A percentile compares a stretch with the other conserved stretches of the same genome.
phyloP scores from a whole-genome alignment of 768 basidiomycete species.

The Macrolepiota dolichaula region DNA sequence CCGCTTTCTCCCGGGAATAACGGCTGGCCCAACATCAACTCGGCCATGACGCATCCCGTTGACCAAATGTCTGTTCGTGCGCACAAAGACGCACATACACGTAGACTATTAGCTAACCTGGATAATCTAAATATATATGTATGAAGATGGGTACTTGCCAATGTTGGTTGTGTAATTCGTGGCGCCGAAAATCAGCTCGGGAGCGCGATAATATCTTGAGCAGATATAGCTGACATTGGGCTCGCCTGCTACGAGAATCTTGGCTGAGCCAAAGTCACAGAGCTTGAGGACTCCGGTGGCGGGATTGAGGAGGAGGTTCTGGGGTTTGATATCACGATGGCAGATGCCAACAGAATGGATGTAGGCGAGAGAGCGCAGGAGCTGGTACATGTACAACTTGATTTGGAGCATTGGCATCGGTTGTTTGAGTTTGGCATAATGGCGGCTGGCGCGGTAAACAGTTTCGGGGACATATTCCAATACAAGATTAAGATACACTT shows the following conservation, averaged over 20 bases:
- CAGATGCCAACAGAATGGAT: conserved; percentile 99
- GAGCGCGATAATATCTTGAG: conserved; percentile 98
- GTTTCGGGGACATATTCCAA: conserved; percentile 99
- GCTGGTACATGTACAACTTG: conserved; percentile 99
- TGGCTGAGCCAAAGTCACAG: conserved; percentile 98
- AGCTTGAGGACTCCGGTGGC: conserved; percentile 95
- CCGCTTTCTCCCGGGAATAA: conserved; percentile 99
- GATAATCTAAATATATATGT: conserved; percentile 5
- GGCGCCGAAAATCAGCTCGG: conserved; percentile 98
- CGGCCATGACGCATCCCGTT: conserved; percentile 99
- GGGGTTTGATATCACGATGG: conserved; percentile 99
- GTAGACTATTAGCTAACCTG: conserved; percentile 13
- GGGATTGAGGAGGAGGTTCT: conserved; percentile 96
- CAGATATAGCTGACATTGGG: conserved; percentile 99
- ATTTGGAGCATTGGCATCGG: conserved; percentile 99
- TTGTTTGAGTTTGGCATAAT: conserved; percentile 99
- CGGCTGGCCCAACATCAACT: conserved; percentile 98
- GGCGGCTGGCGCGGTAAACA: conserved; percentile 96
- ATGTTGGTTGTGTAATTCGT: conserved; percentile 99
- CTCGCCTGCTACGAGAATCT: conserved; percentile 96
- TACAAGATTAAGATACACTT: conserved; percentile 99
- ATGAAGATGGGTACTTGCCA: conserved; percentile 49
- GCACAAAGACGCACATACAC: background rate
- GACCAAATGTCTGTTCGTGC: conserved; percentile 87
- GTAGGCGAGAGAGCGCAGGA: conserved; percentile 96